Evolutionary conservation across 1,139 yeast genomes (phyloP), one percentile per base, ranked within the genome.

Genomic region (Wickerhamomyces sp.): DNA sequence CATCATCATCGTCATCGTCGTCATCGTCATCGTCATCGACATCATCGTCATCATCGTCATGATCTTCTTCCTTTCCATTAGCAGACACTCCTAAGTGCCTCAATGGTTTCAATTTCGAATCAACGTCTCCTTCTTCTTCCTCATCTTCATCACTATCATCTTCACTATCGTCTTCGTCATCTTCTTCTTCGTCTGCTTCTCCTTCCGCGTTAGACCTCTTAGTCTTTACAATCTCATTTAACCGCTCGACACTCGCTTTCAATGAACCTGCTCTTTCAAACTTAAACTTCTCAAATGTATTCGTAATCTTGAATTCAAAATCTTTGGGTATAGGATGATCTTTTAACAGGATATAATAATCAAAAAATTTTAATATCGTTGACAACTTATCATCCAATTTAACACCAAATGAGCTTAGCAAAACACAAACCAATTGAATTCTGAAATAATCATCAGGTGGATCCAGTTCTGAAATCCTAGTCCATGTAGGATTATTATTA

Each of bases 261-360:
- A 72, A 51, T 16, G 52, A 59, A 2, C 42, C 49, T n/a, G 71
- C 64, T 35, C 75, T 57, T 26, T 53, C 56, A 41, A 71, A 59
- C 1, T 58, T 54, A 17, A 58, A 59, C 19, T 58, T 51, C 2
- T 56, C 58, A 42, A 72, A 72, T 23, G 72, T 61, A 32, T 67
- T 71, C 22, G 55, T 57, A n/a, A 84, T 51, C 31, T 64, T 69
- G 46, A 77, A 78, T 35, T 72, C 72, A 5, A 75, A 60, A 31
- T 85, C 95, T 45, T 72, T 63, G 0, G 95, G 89, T 23, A 85
- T 38, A 1, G 86, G 85, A 31, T 64, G 69, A 8, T 58, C 58
- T 51, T 88, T 88, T 32, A 84, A 72, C 53, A 69, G 73, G n/a
- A 75, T 58, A 51, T 86, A 88, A 53, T 75, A 87, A 50, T 87